Evolutionary conservation across 345 rosid genomes (phyloP).

Genomic region (Boechera retrofracta): DNA sequence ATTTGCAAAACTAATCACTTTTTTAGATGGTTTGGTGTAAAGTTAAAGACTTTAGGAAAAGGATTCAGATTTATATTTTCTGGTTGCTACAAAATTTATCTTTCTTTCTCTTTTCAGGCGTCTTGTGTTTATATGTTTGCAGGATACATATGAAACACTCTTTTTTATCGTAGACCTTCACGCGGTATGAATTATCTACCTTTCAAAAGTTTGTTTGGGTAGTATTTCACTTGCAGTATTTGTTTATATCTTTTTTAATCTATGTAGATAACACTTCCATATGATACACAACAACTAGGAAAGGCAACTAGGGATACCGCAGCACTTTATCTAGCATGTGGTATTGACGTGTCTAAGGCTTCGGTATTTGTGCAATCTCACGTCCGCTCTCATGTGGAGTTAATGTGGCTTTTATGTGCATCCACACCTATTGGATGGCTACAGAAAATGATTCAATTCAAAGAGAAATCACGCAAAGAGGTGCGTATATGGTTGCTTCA

Average conservation of each 20-base stretch:
- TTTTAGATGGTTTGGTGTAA: constrained; percentile 9
- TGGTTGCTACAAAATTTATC: constrained; percentile 17
- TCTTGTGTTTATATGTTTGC: constrained; percentile 45
- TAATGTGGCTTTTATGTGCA: constrained; percentile 84
- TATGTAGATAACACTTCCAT: constrained; percentile 74
- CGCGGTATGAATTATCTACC: constrained; percentile 61
- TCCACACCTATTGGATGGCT: constrained; percentile 93
- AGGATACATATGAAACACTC: constrained; percentile 83
- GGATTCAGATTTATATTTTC: not conserved
- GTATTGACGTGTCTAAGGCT: constrained; percentile 85
- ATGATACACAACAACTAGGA: constrained; percentile 66
- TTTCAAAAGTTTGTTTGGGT: not conserved
- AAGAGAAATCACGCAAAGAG: constrained; percentile 91
- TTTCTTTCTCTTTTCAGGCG: not conserved
- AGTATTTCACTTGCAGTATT: not conserved
- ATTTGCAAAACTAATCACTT: not conserved
- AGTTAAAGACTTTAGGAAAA: not conserved
- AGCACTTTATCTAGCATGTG: constrained; percentile 91
- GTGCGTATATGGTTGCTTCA: constrained; percentile 49
- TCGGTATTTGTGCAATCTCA: constrained; percentile 93
- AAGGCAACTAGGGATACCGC: constrained; percentile 87
- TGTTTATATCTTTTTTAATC: constrained; percentile 2
- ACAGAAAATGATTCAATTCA: constrained; percentile 87
- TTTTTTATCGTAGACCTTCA: constrained; percentile 89
- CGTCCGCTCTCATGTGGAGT: constrained; percentile 76